Evolutionary conservation across 257 asterid species (phyloP).

Genomic region (Solanum pennellii): DNA sequence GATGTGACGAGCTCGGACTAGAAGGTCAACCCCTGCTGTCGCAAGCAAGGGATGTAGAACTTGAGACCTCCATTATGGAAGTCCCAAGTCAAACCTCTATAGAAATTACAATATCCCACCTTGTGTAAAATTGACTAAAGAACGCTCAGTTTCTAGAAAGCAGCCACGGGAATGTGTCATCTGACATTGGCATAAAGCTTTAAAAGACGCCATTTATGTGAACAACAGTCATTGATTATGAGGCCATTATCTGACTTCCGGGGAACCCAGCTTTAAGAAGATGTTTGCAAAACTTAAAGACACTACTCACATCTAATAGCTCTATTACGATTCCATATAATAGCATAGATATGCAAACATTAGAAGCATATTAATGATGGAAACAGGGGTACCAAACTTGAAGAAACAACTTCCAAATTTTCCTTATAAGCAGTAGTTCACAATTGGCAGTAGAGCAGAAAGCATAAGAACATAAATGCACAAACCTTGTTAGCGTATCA

Average conservation of each 20-base stretch:
- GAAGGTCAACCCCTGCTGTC: background rate
- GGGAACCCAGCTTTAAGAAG: background rate
- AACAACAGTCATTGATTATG: background rate
- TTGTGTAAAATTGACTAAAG: background rate
- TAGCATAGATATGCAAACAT: background rate
- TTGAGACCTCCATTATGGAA: background rate
- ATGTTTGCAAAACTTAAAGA: background rate
- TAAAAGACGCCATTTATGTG: background rate
- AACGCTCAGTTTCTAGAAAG: background rate
- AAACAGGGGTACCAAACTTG: background rate
- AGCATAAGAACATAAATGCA: background rate
- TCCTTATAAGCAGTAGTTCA: background rate
- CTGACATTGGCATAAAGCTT: background rate
- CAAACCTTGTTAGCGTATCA: constrained; percentile 76
- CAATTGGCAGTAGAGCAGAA: background rate
- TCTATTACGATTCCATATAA: background rate
- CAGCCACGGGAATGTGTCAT: background rate
- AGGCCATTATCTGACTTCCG: background rate
- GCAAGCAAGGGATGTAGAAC: background rate
- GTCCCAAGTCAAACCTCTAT: background rate
- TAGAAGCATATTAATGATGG: background rate
- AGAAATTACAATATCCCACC: background rate
- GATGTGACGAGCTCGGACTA: background rate
- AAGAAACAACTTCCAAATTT: background rate
- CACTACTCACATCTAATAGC: background rate